A percentile compares a stretch with the other conserved stretches of the same genome.
These are phyloP conservation scores for Fusarium acutatum DNA, from an alignment of 2,329 filamentous ascomycete species.

Conservation along the genomic window DNA sequence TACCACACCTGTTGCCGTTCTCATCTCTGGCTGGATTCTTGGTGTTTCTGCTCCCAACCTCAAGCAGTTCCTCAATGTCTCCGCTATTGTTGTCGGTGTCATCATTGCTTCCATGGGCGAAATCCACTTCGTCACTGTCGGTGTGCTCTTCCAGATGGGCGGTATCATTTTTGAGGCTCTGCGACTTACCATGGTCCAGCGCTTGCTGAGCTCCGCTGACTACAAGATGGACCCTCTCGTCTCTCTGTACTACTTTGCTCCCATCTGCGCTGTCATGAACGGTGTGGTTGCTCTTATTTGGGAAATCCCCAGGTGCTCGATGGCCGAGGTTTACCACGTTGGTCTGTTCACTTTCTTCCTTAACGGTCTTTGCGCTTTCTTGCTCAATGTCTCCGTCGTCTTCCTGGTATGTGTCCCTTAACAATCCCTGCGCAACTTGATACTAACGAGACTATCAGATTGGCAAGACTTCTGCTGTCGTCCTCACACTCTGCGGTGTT, in stretches of 20 bases:
- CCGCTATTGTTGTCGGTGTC: conserved; percentile 92
- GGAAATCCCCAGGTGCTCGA: conserved; percentile 75
- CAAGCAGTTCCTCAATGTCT: conserved; percentile 91
- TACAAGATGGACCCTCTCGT: conserved; percentile 94
- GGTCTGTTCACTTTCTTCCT: conserved; percentile 76
- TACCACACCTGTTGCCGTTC: conserved; percentile 91
- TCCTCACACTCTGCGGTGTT: conserved; percentile 86
- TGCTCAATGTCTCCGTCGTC: conserved; percentile 85
- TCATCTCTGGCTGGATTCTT: conserved; percentile 88
- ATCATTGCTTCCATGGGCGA: conserved; percentile 94
- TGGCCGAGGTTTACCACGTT: conserved; percentile 77
- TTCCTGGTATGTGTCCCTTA: conserved; percentile 72
- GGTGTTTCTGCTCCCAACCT: conserved; percentile 85
- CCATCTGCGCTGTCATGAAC: conserved; percentile 85
- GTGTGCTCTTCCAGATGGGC: conserved; percentile 80
- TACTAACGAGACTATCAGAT: conserved; percentile 64
- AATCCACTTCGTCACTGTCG: conserved; percentile 87
- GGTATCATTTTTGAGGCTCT: conserved; percentile 85
- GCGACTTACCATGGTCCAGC: conserved; percentile 85
- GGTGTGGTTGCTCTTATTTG: conserved; percentile 75
- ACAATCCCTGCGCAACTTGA: too few species aligned
- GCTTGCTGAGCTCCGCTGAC: conserved; percentile 80
- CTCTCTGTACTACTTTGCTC: conserved; percentile 90
- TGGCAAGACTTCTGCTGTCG: conserved; percentile 85
- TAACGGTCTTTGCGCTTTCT: conserved; percentile 81